Percentiles rank a stretch among this genome's conserved stretches.
phyloP scores from a whole-genome alignment of 2,329 filamentous ascomycete species.

The Scytalidium sp. region DNA sequence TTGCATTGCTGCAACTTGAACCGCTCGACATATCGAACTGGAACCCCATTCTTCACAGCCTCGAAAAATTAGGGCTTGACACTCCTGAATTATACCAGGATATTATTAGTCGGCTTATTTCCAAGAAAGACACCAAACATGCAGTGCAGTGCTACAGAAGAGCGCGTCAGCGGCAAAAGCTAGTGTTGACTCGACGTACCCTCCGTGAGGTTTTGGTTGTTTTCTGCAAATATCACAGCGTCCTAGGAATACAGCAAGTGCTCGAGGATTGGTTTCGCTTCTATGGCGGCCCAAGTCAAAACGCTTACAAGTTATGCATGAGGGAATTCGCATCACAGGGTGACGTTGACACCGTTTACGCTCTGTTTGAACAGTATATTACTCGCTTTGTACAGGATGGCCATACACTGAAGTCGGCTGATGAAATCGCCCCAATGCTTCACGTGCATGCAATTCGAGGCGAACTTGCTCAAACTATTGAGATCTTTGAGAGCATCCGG shows the following conservation, averaged over 20 bases:
- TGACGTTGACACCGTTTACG: constrained; percentile 39
- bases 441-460: constrained; percentile 69
- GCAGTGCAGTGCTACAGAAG: constrained; percentile 20
- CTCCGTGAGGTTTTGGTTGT: constrained; percentile 28
- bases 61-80: constrained; percentile 17
- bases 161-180: constrained; percentile 8
- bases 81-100: constrained; percentile 13
- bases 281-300: constrained; percentile 22
- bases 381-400: constrained; percentile 9
- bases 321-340: constrained; percentile 42
- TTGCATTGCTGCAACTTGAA: constrained; percentile 11
- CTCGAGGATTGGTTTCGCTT: constrained; percentile 33
- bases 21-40: constrained; percentile 12
- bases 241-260: constrained; percentile 32
- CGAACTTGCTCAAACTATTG: constrained; percentile 56
- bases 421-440: constrained; percentile 54
- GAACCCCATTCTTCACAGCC: constrained; percentile 12
- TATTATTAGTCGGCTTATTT: constrained; percentile 15
- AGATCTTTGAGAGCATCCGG: constrained; percentile 61
- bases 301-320: constrained; percentile 30
- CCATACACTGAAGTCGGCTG: constrained; percentile 9
- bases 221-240: constrained; percentile 26
- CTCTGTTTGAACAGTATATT: constrained; percentile 38
- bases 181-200: constrained; percentile 12
- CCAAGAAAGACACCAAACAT: constrained; percentile 13